Evolutionary conservation across 164 flowering plant genomes (phyloP), one percentile per base, ranked within the genome.

Genomic region (Aristolochia fimbriata): DNA sequence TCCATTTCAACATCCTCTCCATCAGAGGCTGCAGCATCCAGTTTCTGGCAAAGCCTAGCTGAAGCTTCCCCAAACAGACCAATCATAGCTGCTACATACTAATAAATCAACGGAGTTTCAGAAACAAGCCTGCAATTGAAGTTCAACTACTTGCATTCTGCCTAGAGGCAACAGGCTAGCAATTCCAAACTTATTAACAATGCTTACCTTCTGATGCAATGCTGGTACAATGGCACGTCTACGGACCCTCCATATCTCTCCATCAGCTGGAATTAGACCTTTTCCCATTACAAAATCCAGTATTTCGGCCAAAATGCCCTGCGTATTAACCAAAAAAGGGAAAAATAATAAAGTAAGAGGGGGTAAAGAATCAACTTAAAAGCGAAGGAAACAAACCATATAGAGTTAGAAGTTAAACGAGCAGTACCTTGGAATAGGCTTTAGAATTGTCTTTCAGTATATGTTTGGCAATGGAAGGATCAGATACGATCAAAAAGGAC

Each of bases 1-100:
- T 93, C 99, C 99, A 93, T 93, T 68, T 93, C 99, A 14, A 83
- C 97, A 75, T 86, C 96, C 78, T 89, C 96, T 21, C 94, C 92
- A 68, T 82, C 79, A 63, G 81, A 77, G 51, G 90, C 92, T 64
- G 96, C 92, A 51, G 58, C 78, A 68, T 90, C 90, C 53, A 93
- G 86, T 82, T 86, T 93, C 66, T 66, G 63, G 78, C 97, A 90
- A 46, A 93, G 89, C 74, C 96, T 83, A 56, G 85, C 83, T 22
- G 99, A 75, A 37, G 99, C 97, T 75, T 78, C 68, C 64, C 86
- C 87, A 77, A 93, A 93, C 58, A 93, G 74, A 73, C 66, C 55
- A 59, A 93, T 83, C 97, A 89, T 93, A 57, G 97, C 94, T 58
- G 88, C 71, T 47, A 93, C 98, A 80, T 83, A 93, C 98, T 93